Evolutionary conservation across 768 basidiomycete genomes (phyloP).

Genomic region (Mycena capillaripes): DNA sequence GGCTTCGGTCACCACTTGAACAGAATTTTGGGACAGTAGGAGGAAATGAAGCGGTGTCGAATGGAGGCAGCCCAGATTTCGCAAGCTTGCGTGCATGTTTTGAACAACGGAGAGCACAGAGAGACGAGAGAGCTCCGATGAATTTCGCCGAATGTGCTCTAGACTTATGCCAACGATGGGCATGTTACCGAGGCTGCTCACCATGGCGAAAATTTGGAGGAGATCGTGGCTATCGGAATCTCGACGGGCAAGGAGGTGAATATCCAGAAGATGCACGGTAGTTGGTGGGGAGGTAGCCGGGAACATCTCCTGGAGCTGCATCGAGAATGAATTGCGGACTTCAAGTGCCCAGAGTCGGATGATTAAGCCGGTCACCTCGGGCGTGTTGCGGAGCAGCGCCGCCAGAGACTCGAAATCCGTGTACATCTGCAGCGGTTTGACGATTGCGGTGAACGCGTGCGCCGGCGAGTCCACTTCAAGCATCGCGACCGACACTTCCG

Average conservation of each 20-base stretch:
- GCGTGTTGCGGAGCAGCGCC: conserved; percentile 10
- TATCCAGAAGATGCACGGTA: not conserved
- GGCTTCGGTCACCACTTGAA: not conserved
- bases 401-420: conserved; percentile 11
- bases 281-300: conserved; percentile 4
- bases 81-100: not conserved
- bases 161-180: conserved; percentile 2
- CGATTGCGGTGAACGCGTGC: conserved; percentile 16
- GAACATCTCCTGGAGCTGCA: conserved; percentile 24
- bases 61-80: conserved; percentile 1
- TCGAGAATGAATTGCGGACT: not conserved
- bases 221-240: not conserved
- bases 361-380: not conserved
- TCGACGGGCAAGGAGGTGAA: not conserved
- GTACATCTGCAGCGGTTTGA: conserved; percentile 21
- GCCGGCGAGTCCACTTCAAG: conserved; percentile 22
- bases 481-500: not conserved
- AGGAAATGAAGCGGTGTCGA: conserved; percentile 9
- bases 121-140: not conserved
- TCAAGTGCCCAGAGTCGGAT: conserved; percentile 21
- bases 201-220: not conserved
- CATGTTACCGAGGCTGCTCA: not conserved
- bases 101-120: not conserved
- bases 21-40: conserved; percentile 11
- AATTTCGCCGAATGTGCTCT: conserved; percentile 10